Evolutionary conservation across 140 eudicot species (phyloP).

Genomic region (Senecio squalidus): DNA sequence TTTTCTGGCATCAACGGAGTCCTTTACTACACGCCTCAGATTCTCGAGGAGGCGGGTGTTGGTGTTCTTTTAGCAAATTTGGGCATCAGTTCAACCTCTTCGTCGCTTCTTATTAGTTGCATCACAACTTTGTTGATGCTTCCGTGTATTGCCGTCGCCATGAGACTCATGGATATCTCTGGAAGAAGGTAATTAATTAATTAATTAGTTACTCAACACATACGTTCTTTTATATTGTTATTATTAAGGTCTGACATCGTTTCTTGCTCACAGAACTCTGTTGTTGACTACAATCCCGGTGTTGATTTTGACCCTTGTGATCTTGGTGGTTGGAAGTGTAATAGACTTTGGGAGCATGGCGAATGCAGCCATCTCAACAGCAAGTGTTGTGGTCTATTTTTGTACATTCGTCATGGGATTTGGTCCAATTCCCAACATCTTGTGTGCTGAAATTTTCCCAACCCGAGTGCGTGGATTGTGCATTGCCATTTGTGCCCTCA

Average conservation of each 20-base stretch:
- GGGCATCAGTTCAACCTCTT: conserved; percentile 72
- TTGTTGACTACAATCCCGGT: conserved; percentile 74
- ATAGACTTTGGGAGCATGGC: conserved; percentile 49
- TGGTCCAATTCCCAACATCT: conserved; percentile 93
- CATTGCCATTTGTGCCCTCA: conserved; percentile 81
- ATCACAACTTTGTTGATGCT: conserved; percentile 82
- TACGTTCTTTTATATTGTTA: background rate
- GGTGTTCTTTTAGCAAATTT: conserved; percentile 55
- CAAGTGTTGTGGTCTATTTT: conserved; percentile 67
- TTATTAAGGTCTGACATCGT: background rate
- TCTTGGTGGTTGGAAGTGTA: conserved; percentile 57
- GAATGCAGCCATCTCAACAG: conserved; percentile 63
- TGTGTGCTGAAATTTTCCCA: conserved; percentile 95
- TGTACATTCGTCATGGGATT: conserved; percentile 83
- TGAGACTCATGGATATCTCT: conserved; percentile 88
- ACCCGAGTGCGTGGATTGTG: conserved; percentile 89
- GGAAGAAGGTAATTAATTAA: conserved; percentile 70
- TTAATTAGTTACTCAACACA: background rate
- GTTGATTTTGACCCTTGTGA: conserved; percentile 44
- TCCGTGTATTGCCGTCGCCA: conserved; percentile 89
- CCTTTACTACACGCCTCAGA: conserved; percentile 93
- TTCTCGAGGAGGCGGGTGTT: conserved; percentile 92
- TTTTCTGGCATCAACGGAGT: conserved; percentile 96
- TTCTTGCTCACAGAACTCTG: conserved; percentile 45
- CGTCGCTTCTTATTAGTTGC: conserved; percentile 83